Evolutionary conservation across 129 eudicot species (phyloP).

Genomic region (Deinandra increscens): DNA sequence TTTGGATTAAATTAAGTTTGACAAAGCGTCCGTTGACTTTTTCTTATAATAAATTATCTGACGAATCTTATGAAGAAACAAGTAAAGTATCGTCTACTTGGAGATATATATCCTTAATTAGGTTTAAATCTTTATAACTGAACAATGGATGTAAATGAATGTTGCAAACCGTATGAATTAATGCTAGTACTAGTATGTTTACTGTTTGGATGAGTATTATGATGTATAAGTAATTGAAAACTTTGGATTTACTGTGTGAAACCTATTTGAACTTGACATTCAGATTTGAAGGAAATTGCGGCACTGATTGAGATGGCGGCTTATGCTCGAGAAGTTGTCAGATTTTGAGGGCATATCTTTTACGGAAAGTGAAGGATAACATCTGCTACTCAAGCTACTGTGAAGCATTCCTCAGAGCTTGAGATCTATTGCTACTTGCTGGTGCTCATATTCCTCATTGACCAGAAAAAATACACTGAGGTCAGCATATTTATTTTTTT

Average conservation of each 20-base stretch:
- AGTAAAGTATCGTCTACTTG: too few relatives aligned
- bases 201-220: background rate
- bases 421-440: slow-evolving; percentile 95
- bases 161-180: background rate
- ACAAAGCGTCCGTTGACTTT: too few relatives aligned
- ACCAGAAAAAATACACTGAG: slow-evolving; percentile 80
- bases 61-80: too few relatives aligned
- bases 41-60: too few relatives aligned
- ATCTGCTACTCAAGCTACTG: slow-evolving; percentile 61
- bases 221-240: slow-evolving; percentile 8
- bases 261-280: slow-evolving; percentile 24
- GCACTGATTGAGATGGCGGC: slow-evolving; percentile 89
- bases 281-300: slow-evolving; percentile 86
- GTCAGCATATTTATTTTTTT: slow-evolving; percentile 36
- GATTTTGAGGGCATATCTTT: slow-evolving; percentile 57
- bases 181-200: background rate
- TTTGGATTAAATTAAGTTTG: slow-evolving; percentile 14
- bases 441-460: slow-evolving; percentile 80
- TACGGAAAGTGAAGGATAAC: slow-evolving; percentile 20
- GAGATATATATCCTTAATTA: too few relatives aligned
- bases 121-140: slow-evolving; percentile 6
- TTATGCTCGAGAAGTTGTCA: slow-evolving; percentile 77
- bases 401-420: slow-evolving; percentile 83
- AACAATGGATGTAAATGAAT: background rate
- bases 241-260: slow-evolving; percentile 7